Conservation (phyloP, 495 filamentous ascomycete genomes). For the Tuber brumale region DNA sequence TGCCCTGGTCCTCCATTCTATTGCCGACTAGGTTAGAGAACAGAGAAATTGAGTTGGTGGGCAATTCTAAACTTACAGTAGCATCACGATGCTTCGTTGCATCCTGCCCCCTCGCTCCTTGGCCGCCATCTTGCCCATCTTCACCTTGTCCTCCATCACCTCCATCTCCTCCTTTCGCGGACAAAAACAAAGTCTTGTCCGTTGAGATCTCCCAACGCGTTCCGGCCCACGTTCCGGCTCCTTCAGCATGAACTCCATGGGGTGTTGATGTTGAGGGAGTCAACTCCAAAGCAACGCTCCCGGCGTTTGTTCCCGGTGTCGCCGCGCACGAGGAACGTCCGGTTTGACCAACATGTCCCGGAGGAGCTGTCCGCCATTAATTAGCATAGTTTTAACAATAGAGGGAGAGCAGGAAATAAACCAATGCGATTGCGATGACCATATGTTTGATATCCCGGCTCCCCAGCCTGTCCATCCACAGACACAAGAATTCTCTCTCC, state of each 20-base stretch:
- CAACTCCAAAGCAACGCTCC: conserved; percentile 15
- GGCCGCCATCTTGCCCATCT: conserved; percentile 41
- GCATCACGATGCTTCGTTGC: conserved; percentile 40
- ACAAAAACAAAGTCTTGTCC: conserved; percentile 37
- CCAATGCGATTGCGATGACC: conserved; percentile 13
- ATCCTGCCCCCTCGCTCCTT: conserved; percentile 37
- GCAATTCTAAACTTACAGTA: conserved; percentile 13
- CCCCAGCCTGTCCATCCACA: conserved; percentile 12
- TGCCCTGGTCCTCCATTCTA: conserved; percentile 37
- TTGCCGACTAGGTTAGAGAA: conserved; percentile 1
- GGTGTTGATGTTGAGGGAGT: conserved; percentile 9
- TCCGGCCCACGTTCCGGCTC: conserved; percentile 21
- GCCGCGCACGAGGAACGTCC: conserved; percentile 17
- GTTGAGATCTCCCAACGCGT: conserved; percentile 37
- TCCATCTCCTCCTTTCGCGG: conserved; percentile 42
- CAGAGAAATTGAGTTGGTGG: conserved; percentile 3
- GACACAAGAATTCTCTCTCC: conserved; percentile 18
- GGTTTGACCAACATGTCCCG: conserved; percentile 10
- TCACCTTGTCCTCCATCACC: conserved; percentile 44
- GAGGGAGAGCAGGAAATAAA: neutral
- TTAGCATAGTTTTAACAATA: neutral
- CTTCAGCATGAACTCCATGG: conserved; percentile 12
- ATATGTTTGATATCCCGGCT: conserved; percentile 14
- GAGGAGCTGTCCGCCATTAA: conserved; percentile 13
- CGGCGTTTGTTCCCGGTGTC: conserved; percentile 11